These are phyloP conservation scores for Sugiyamaella floridensis DNA, from an alignment of 805 yeast genomes.

Conservation along the genomic window DNA sequence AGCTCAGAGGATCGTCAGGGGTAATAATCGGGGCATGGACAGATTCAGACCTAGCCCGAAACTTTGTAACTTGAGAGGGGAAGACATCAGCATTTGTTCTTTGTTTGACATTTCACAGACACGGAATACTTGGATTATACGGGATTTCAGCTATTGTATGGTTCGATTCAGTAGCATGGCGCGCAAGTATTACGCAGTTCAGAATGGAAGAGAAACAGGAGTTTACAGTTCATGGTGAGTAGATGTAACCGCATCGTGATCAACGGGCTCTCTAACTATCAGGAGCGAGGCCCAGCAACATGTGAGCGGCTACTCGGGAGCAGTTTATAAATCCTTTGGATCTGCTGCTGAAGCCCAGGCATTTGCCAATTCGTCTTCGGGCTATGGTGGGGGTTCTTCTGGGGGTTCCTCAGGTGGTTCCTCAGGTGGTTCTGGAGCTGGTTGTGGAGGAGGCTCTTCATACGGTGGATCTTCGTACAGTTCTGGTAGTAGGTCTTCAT, in stretches of 20 bases:
- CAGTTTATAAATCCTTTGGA: slow-evolving; percentile 50
- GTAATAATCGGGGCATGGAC: neutral
- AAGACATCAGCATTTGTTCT: too few species aligned
- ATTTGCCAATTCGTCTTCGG: slow-evolving; percentile 29
- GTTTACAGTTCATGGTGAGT: slow-evolving; percentile 55
- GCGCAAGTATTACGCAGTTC: slow-evolving; percentile 46
- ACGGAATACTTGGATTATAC: neutral
- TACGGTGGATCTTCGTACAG: neutral
- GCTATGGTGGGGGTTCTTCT: neutral
- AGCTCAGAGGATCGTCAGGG: too few species aligned
- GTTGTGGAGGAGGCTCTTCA: neutral
- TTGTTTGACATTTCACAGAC: too few species aligned
- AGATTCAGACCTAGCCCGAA: too few species aligned
- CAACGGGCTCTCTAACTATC: neutral
- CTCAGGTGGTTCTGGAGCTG: neutral
- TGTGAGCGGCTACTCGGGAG: slow-evolving; percentile 45
- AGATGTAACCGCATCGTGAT: slow-evolving; percentile 35
- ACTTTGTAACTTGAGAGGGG: too few species aligned
- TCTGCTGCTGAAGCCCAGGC: slow-evolving; percentile 43
- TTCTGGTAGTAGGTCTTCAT: too few species aligned
- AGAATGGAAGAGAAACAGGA: slow-evolving; percentile 48
- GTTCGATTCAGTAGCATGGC: neutral
- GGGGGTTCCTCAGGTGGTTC: neutral
- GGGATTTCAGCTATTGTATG: neutral
- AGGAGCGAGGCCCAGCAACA: neutral